phyloP scores from a whole-genome alignment of 2,329 filamentous ascomycete species.

The Grosmannia huntii region DNA sequence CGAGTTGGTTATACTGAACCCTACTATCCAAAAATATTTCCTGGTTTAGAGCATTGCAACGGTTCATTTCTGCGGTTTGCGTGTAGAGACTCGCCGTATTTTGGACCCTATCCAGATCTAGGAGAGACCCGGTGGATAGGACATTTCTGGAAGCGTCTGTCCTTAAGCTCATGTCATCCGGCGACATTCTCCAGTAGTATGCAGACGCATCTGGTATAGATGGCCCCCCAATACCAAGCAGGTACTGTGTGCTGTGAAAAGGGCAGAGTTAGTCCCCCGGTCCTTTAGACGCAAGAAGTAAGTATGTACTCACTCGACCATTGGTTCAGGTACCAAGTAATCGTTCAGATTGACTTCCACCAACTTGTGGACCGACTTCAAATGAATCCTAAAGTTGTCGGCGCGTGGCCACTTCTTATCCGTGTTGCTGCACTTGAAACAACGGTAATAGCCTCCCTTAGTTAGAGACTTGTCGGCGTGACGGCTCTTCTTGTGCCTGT shows the following conservation, averaged over 20 bases:
- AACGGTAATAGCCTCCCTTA: neutral
- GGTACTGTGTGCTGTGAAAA: neutral
- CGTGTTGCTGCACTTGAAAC: neutral
- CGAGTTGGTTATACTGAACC: neutral
- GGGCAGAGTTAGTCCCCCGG: neutral
- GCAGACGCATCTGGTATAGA: too few relatives aligned
- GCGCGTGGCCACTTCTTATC: neutral
- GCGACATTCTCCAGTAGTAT: too few relatives aligned
- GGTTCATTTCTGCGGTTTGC: too few relatives aligned
- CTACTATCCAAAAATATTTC: neutral
- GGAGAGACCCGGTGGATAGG: neutral
- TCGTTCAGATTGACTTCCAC: neutral
- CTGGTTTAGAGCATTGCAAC: neutral
- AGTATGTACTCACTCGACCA: neutral
- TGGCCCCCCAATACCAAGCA: neutral
- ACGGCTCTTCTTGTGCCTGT: slow-evolving; percentile 57
- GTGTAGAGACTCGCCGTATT: too few relatives aligned
- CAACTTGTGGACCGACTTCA: neutral
- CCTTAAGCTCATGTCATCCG: too few relatives aligned
- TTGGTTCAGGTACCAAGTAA: neutral
- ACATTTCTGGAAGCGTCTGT: too few relatives aligned
- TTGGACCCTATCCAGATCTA: too few relatives aligned
- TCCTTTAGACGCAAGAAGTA: neutral
- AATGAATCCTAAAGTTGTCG: neutral
- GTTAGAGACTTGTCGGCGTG: neutral